Conservation (phyloP, 1,284 basidiomycete species). For the Cutaneotrichosporon mucoides region DNA sequence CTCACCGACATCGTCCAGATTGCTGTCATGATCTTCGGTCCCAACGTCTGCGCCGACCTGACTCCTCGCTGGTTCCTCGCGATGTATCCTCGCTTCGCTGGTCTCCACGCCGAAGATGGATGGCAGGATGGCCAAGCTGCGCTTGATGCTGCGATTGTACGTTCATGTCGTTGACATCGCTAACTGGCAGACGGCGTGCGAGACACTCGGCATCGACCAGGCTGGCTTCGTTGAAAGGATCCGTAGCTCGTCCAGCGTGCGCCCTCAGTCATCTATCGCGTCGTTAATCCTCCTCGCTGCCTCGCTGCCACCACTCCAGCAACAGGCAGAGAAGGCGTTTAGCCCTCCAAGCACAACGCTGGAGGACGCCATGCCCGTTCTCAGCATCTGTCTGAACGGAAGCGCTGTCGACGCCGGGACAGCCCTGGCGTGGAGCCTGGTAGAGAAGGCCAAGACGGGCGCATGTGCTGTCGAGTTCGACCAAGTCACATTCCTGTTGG, state of each 20-base stretch:
- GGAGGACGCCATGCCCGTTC: constrained; percentile 31
- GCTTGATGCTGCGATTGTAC: constrained; percentile 18
- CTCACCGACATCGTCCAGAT: constrained; percentile 28
- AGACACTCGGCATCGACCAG: constrained; percentile 13
- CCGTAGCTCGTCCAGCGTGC: constrained; percentile 13
- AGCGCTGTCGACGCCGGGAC: constrained; percentile 29
- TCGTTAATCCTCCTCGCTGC: constrained; percentile 29
- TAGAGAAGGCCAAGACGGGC: constrained; percentile 9
- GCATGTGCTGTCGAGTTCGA: constrained; percentile 21
- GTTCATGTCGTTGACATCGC: neutral
- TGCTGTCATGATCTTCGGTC: constrained; percentile 26
- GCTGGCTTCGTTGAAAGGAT: constrained; percentile 24
- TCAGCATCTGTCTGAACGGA: constrained; percentile 18
- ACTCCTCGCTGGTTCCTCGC: constrained; percentile 32
- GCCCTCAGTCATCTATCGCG: constrained; percentile 27
- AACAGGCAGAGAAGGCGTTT: neutral
- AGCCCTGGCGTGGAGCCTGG: constrained; percentile 20
- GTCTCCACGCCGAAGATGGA: constrained; percentile 12
- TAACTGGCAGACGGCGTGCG: neutral
- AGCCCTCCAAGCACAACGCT: constrained; percentile 10
- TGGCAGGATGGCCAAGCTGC: constrained; percentile 17
- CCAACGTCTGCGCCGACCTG: constrained; percentile 22
- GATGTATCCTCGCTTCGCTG: constrained; percentile 25
- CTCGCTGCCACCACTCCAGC: constrained; percentile 7
- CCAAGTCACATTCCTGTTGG: constrained; percentile 30